Percentiles rank a stretch among this genome's conserved stretches.
phyloP scores from a whole-genome alignment of 2,329 filamentous ascomycete genomes.

The Fusarium algeriense region DNA sequence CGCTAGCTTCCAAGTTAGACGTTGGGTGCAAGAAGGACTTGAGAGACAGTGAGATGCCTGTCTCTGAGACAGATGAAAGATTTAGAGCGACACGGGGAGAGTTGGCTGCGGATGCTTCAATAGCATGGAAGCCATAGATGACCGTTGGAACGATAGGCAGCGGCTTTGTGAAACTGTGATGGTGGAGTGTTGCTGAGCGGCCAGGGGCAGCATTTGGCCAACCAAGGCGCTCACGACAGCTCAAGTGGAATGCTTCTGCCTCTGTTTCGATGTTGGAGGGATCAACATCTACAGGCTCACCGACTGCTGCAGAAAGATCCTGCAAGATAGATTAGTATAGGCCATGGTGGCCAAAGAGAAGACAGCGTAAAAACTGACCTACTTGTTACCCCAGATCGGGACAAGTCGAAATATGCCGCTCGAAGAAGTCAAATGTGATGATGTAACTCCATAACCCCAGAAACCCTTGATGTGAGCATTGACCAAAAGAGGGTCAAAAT shows the following conservation, averaged over 20 bases:
- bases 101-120: background rate
- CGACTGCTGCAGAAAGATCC: no score
- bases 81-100: background rate
- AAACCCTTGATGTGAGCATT: constrained; percentile 1
- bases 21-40: background rate
- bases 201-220: background rate
- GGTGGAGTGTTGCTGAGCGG: background rate
- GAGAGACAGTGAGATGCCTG: background rate
- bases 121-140: background rate
- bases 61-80: background rate
- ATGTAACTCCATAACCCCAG: background rate
- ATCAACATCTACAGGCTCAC: background rate
- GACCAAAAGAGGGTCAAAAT: background rate
- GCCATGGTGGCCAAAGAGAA: no score
- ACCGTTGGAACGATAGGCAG: background rate
- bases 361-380: no score
- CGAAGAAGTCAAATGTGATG: no score
- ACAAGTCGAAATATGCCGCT: no score
- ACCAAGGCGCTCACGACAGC: rapidly evolving
- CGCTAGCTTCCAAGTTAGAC: background rate
- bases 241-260: background rate
- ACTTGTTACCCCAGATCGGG: no score
- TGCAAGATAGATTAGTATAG: no score
- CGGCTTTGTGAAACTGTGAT: background rate
- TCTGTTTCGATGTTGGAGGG: background rate